phyloP scores from a whole-genome alignment of 306 rosid species.

The Acacia acuminata region DNA sequence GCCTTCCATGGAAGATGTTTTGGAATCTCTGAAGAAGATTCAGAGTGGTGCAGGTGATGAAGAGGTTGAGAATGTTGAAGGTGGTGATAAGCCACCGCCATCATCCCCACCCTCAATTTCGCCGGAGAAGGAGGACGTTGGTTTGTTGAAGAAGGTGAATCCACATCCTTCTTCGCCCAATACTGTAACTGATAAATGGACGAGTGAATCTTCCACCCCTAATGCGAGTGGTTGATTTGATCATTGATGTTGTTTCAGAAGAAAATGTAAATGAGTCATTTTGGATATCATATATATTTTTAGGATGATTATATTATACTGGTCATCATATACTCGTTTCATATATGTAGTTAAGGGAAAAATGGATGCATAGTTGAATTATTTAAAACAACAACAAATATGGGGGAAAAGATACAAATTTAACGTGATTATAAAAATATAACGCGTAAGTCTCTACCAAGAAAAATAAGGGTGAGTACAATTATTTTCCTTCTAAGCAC shows the following conservation, averaged over 20 bases:
- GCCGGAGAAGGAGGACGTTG: slow-evolving; percentile 45
- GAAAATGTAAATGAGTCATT: neutral
- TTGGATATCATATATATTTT: neutral
- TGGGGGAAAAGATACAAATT: neutral
- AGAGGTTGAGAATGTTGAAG: neutral
- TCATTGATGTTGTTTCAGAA: neutral
- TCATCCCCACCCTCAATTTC: slow-evolving; percentile 34
- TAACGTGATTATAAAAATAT: no score
- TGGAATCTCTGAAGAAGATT: slow-evolving; percentile 48
- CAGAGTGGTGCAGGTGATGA: slow-evolving; percentile 34
- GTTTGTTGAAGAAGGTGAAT: slow-evolving; percentile 25
- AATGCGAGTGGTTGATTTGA: slow-evolving; percentile 33
- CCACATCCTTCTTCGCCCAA: slow-evolving; percentile 43
- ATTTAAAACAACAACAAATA: no score
- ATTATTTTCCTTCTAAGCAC: neutral
- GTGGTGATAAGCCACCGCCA: neutral
- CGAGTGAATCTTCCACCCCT: slow-evolving; percentile 45
- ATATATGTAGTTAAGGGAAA: neutral
- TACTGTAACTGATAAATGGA: slow-evolving; percentile 60
- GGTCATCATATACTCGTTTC: neutral
- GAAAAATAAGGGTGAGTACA: neutral
- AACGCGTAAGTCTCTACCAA: no score
- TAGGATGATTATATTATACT: neutral
- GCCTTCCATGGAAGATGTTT: slow-evolving; percentile 76
- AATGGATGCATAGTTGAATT: neutral